Percentiles rank a stretch among this genome's conserved stretches.
These are phyloP conservation scores for Dactylellina leptospora DNA, from an alignment of 2,329 filamentous ascomycete genomes.

Conservation along the genomic window DNA sequence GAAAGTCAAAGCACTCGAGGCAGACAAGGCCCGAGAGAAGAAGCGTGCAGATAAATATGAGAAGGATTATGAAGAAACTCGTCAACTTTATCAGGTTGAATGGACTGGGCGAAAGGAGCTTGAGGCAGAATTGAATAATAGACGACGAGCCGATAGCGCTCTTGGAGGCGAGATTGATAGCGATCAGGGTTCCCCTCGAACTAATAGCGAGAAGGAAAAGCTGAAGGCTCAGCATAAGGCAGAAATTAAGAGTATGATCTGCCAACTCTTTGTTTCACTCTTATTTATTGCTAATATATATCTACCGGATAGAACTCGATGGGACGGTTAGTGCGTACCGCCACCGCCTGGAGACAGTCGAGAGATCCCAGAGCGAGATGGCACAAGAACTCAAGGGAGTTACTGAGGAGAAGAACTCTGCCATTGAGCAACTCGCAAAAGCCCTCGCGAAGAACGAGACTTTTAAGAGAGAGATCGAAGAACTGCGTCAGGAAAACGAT, in stretches of 20 bases:
- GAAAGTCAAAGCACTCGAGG: constrained; percentile 55
- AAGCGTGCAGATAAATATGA: constrained; percentile 55
- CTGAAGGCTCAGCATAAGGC: constrained; percentile 54
- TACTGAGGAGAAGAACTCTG: constrained; percentile 55
- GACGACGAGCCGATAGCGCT: constrained; percentile 53
- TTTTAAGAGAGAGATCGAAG: constrained; percentile 23
- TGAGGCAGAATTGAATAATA: constrained; percentile 53
- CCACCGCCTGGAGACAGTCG: constrained; percentile 54
- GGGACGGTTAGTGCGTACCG: constrained; percentile 53
- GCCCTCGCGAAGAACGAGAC: constrained; percentile 29
- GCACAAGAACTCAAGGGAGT: constrained; percentile 47
- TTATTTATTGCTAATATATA: background rate
- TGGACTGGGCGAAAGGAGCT: constrained; percentile 51
- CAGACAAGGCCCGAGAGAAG: constrained; percentile 53
- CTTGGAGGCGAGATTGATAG: constrained; percentile 55
- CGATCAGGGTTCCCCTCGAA: constrained; percentile 47
- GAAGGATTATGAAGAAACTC: constrained; percentile 54
- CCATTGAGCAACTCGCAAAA: constrained; percentile 54
- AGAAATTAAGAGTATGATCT: constrained; percentile 55
- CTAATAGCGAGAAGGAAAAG: constrained; percentile 51
- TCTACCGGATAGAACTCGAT: constrained; percentile 53
- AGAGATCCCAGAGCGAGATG: constrained; percentile 48
- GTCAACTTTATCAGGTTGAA: constrained; percentile 54
- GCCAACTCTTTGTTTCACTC: too few species aligned
- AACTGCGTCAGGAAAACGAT: constrained; percentile 53